Conservation (phyloP, 2,329 filamentous ascomycete species). For the Escovopsis sp. region DNA sequence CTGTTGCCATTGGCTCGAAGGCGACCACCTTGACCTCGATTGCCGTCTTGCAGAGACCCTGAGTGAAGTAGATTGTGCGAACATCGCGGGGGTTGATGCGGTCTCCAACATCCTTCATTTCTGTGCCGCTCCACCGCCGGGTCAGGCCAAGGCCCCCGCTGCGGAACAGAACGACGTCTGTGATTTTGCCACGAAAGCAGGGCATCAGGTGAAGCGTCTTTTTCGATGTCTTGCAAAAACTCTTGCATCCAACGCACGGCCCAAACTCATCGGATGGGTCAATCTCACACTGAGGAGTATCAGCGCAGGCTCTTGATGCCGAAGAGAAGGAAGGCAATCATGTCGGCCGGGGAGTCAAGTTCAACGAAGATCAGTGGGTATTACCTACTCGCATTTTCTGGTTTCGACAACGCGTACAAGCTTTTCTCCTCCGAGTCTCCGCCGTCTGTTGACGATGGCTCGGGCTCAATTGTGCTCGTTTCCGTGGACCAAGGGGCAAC, state of each 20-base stretch:
- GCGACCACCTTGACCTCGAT: slow-evolving; percentile 24
- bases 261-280: slow-evolving; percentile 16
- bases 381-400: slow-evolving; percentile 27
- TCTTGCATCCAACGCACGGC: slow-evolving; percentile 25
- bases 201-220: slow-evolving; percentile 31
- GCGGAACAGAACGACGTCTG: slow-evolving; percentile 26
- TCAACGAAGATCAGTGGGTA: no score
- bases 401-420: slow-evolving; percentile 29
- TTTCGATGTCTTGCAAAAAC: slow-evolving; percentile 23
- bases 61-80: slow-evolving; percentile 22
- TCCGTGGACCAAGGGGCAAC: neutral
- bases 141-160: slow-evolving; percentile 28
- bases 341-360: no score
- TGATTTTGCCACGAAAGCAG: slow-evolving; percentile 29
- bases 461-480: slow-evolving; percentile 9
- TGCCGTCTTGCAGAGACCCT: slow-evolving; percentile 21
- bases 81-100: slow-evolving; percentile 12
- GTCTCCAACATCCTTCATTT: slow-evolving; percentile 25
- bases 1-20: slow-evolving; percentile 22
- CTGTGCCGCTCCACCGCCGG: slow-evolving; percentile 23
- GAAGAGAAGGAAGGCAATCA: no score
- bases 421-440: slow-evolving; percentile 20
- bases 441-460: slow-evolving; percentile 17
- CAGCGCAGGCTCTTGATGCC: neutral
- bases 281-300: slow-evolving; percentile 21